phyloP scores from a whole-genome alignment of 176 grass and related monocot species.

The Oryza glaberrima region DNA sequence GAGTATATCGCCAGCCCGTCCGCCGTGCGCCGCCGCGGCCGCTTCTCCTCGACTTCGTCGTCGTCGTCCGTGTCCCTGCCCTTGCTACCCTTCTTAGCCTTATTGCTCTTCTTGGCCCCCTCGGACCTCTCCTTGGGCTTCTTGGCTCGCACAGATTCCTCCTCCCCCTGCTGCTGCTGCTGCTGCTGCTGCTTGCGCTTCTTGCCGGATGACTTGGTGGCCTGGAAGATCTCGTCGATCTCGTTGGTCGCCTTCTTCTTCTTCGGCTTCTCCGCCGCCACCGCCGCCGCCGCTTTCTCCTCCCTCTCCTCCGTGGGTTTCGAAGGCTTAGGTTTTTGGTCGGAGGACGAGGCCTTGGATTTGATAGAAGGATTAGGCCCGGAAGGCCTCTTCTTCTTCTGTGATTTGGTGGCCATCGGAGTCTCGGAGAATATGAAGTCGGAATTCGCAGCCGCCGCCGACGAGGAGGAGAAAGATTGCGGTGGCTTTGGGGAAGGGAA shows the following conservation, averaged over 20 bases:
- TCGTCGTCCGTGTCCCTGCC: slow-evolving; percentile 1
- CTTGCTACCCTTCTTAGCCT: slow-evolving; percentile 39
- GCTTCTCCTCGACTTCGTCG: slow-evolving; percentile 46
- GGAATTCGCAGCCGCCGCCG: slow-evolving; percentile 20
- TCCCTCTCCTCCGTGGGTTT: slow-evolving; percentile 6
- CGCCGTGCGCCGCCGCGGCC: slow-evolving; percentile 51
- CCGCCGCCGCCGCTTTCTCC: background rate
- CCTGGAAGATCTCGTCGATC: slow-evolving; percentile 81
- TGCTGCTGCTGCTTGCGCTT: slow-evolving; percentile 34
- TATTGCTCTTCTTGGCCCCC: slow-evolving; percentile 25
- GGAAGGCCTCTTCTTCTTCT: slow-evolving; percentile 41
- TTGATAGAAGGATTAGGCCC: background rate
- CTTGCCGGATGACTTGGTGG: slow-evolving; percentile 54
- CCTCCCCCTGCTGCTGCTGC: background rate
- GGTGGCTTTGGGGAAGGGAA: background rate
- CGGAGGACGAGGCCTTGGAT: slow-evolving; percentile 10
- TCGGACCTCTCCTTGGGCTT: slow-evolving; percentile 42
- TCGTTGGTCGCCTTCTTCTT: slow-evolving; percentile 60
- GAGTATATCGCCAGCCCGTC: slow-evolving; percentile 80
- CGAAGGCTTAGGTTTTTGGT: slow-evolving; percentile 25
- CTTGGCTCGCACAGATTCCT: slow-evolving; percentile 7
- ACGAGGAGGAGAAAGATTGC: background rate
- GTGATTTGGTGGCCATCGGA: slow-evolving; percentile 43
- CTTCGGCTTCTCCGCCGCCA: slow-evolving; percentile 44
- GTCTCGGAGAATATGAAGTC: background rate